Conservation (phyloP, 495 filamentous ascomycete species). For the Margaritispora aquatica region DNA sequence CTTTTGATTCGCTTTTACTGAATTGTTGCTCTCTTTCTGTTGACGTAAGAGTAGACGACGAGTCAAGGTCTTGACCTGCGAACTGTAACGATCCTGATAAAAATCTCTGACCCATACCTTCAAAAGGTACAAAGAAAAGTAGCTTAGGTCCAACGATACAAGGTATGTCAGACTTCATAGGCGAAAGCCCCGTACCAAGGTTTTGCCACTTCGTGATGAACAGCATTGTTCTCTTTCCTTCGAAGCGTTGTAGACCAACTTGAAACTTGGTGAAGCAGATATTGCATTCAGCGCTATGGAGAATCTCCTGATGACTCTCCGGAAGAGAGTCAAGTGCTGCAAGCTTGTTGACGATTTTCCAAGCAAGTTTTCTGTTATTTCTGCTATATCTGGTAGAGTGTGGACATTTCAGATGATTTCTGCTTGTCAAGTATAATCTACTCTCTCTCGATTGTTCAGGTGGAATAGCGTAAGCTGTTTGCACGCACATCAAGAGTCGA, state of each 20-base stretch:
- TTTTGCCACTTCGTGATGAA: neutral
- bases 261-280: neutral
- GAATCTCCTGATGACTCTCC: neutral
- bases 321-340: neutral
- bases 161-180: neutral
- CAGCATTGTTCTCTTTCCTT: neutral
- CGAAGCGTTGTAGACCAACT: neutral
- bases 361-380: neutral
- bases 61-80: neutral
- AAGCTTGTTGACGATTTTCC: neutral
- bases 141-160: neutral
- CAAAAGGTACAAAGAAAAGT: neutral
- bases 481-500: neutral
- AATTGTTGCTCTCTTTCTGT: neutral
- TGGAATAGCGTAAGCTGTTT: slow-evolving; percentile 4
- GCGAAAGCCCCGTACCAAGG: neutral
- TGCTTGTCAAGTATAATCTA: neutral
- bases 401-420: slow-evolving; percentile 3
- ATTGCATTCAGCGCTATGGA: neutral
- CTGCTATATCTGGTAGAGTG: neutral
- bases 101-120: neutral
- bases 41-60: neutral
- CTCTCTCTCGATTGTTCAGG: neutral
- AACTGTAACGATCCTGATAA: neutral
- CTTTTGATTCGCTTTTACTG: neutral